These are phyloP conservation scores for Pythium dissotocum DNA, from an alignment of 352 stramenopile species.

Conservation along the genomic window DNA sequence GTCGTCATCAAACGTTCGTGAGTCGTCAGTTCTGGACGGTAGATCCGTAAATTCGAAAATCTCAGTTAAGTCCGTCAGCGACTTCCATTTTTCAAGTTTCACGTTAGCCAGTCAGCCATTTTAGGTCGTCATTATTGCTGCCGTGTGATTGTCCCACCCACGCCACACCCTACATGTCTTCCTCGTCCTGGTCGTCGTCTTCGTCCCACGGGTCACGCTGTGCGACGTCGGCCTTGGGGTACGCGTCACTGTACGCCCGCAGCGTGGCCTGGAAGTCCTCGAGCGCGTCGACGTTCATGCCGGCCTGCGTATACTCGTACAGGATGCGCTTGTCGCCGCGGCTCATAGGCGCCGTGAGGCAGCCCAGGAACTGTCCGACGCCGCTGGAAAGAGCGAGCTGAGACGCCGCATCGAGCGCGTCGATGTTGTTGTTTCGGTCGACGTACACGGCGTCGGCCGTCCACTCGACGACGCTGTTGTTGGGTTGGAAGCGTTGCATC, in stretches of 20 bases:
- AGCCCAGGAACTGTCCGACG: slow-evolving; percentile 47
- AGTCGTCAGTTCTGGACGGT: neutral
- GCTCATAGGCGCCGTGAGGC: slow-evolving; percentile 37
- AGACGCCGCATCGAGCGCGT: slow-evolving; percentile 40
- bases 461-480: slow-evolving; percentile 46
- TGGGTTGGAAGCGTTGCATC: slow-evolving; percentile 35
- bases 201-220: slow-evolving; percentile 5
- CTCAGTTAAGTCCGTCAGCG: neutral
- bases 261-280: slow-evolving; percentile 60
- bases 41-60: slow-evolving; percentile 24
- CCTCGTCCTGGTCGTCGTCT: slow-evolving; percentile 21
- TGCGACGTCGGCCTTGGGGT: slow-evolving; percentile 24
- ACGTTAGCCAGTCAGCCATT: too few relatives aligned
- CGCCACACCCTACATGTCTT: neutral
- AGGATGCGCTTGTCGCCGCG: slow-evolving; percentile 59
- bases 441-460: slow-evolving; percentile 28
- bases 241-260: slow-evolving; percentile 44
- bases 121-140: neutral
- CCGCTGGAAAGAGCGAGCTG: slow-evolving; percentile 46
- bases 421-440: slow-evolving; percentile 16
- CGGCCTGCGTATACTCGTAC: slow-evolving; percentile 71
- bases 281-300: slow-evolving; percentile 71
- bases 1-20: slow-evolving; percentile 22
- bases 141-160: neutral
- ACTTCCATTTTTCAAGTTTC: neutral